Percentiles rank a stretch among this genome's conserved stretches.
phyloP scores from a whole-genome alignment of 2,329 filamentous ascomycete species.

The Pestalotiopsis sp. region DNA sequence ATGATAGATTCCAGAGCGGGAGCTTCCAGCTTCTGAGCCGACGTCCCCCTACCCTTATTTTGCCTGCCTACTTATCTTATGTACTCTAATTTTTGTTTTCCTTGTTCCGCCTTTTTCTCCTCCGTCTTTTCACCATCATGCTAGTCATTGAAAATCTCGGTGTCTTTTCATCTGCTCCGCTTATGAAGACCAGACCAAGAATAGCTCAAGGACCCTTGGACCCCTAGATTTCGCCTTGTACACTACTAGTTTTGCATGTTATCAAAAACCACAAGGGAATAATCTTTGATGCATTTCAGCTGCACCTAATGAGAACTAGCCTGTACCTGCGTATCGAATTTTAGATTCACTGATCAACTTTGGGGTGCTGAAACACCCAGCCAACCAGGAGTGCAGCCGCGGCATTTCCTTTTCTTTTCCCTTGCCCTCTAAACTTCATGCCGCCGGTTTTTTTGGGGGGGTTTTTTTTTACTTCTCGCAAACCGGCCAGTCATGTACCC shows the following conservation, averaged over 20 bases:
- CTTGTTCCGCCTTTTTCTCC: neutral
- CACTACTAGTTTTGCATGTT: neutral
- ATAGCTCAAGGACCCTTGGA: neutral
- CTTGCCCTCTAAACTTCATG: neutral
- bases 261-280: neutral
- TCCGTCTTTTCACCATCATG: neutral
- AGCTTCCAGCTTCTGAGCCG: neutral
- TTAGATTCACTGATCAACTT: neutral
- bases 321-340: neutral
- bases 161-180: neutral
- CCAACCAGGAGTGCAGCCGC: neutral
- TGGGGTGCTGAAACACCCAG: neutral
- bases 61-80: too few species aligned
- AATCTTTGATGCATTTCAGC: neutral
- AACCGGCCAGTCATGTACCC: neutral
- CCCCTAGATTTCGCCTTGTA: neutral
- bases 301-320: neutral
- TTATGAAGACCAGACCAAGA: neutral
- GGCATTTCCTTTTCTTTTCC: neutral
- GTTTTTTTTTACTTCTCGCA: neutral
- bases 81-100: neutral
- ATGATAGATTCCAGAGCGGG: neutral
- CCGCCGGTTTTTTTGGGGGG: neutral
- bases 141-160: neutral
- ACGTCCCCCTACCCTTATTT: neutral